phyloP scores from a whole-genome alignment of 192 early-diverging fungal genomes.

The Coemansia sp. region DNA sequence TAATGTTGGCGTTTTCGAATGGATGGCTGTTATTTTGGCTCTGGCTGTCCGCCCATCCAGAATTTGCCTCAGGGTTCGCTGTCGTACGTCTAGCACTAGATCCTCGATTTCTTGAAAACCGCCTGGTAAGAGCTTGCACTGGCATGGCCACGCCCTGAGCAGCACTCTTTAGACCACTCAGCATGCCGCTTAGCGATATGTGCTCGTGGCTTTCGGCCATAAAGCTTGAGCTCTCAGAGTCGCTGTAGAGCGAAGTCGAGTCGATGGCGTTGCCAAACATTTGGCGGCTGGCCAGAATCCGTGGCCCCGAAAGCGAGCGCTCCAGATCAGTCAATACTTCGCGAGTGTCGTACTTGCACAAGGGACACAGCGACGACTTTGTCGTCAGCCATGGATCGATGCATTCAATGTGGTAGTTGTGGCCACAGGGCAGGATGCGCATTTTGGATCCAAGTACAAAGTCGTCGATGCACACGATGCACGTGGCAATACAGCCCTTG shows the following conservation, averaged over 20 bases:
- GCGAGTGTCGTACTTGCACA: conserved; percentile 56
- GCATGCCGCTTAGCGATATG: conserved; percentile 17
- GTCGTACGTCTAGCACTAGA: neutral
- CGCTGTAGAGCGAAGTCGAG: conserved; percentile 7
- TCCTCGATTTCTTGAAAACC: neutral
- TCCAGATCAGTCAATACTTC: conserved; percentile 49
- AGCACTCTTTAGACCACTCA: neutral
- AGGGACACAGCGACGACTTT: conserved; percentile 53
- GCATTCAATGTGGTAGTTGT: conserved; percentile 58
- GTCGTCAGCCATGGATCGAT: conserved; percentile 58
- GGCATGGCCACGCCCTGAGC: conserved; percentile 3
- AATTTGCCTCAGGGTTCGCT: neutral
- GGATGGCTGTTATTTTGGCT: neutral
- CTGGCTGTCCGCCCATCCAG: conserved; percentile 2
- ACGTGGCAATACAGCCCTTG: conserved; percentile 49
- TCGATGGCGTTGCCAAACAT: conserved; percentile 20
- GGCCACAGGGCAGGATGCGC: conserved; percentile 55
- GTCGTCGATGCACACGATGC: conserved; percentile 56
- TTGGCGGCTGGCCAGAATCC: conserved; percentile 8
- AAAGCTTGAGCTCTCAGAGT: conserved; percentile 43
- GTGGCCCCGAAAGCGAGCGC: conserved; percentile 32
- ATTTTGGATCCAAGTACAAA: conserved; percentile 49
- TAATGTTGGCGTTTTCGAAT: conserved; percentile 13
- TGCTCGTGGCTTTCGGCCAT: conserved; percentile 34
- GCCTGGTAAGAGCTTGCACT: conserved; percentile 6